Percentiles rank a stretch among this genome's conserved stretches.
These are phyloP conservation scores for Xanthoceras sorbifolium DNA, from an alignment of 345 rosid species.

Conservation along the genomic window DNA sequence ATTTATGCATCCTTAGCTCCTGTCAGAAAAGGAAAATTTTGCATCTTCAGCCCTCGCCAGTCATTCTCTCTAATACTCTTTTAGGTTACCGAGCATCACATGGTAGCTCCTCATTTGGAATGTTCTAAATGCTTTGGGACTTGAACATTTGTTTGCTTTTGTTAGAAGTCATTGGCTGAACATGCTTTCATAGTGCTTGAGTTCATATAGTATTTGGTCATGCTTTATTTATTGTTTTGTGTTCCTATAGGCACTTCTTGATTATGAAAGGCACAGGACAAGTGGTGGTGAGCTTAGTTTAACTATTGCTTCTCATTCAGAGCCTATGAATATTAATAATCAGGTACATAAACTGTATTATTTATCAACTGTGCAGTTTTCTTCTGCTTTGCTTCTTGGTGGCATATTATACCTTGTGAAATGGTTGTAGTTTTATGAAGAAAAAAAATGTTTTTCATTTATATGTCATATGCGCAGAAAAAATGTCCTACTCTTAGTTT, in stretches of 20 bases:
- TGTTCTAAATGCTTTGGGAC: not conserved
- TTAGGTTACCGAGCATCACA: not conserved
- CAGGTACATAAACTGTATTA: conserved; percentile 46
- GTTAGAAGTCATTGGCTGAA: not conserved
- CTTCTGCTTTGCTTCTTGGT: conserved; percentile 8
- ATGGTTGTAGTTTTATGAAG: not conserved
- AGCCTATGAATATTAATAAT: conserved; percentile 54
- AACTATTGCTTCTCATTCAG: conserved; percentile 50
- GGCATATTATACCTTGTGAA: not conserved
- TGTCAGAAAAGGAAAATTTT: too few relatives aligned
- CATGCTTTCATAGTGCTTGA: not conserved
- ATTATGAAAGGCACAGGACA: conserved; percentile 79
- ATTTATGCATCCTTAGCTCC: not conserved
- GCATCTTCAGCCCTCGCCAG: not conserved
- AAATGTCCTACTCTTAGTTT: not conserved
- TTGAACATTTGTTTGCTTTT: not conserved
- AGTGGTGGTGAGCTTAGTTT: conserved; percentile 57
- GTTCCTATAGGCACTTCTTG: conserved; percentile 74
- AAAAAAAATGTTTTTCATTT: not conserved
- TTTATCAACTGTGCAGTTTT: not conserved
- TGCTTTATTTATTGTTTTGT: not conserved
- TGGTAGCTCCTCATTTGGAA: not conserved
- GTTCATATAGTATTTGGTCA: not conserved
- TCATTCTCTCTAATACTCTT: not conserved
- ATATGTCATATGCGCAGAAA: not conserved